These are phyloP conservation scores for Inonotus obliquus DNA, from an alignment of 1,284 basidiomycete species.

Conservation along the genomic window DNA sequence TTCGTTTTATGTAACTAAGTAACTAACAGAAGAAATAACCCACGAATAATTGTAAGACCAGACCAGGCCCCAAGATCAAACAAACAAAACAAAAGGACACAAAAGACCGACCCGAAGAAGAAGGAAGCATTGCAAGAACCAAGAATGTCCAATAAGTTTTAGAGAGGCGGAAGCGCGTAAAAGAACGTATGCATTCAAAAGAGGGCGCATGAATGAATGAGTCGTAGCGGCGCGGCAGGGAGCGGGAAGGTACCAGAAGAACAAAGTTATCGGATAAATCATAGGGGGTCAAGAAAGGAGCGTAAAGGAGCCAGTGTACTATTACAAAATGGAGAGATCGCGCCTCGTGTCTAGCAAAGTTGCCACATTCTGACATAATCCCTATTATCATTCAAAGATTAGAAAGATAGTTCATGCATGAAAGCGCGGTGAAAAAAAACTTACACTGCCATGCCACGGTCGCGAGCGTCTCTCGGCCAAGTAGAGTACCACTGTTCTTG, in stretches of 20 bases:
- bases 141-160: too few species aligned
- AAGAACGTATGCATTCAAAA: too few species aligned
- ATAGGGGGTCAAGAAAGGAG: neutral
- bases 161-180: too few species aligned
- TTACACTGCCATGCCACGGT: conserved; percentile 55
- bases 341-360: conserved; percentile 27
- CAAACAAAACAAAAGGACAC: too few species aligned
- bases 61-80: too few species aligned
- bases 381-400: conserved; percentile 24
- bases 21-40: too few species aligned
- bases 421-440: conserved; percentile 22
- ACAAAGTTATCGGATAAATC: neutral
- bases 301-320: neutral
- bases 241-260: neutral
- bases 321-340: too few species aligned
- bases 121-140: too few species aligned
- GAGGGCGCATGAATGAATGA: too few species aligned
- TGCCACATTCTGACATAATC: conserved; percentile 69
- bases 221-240: neutral
- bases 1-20: too few species aligned
- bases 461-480: conserved; percentile 50
- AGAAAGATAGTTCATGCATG: neutral
- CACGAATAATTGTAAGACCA: too few species aligned
- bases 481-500: conserved; percentile 53
- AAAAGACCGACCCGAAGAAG: too few species aligned